These are phyloP conservation scores for Neopestalotiopsis sp. DNA, from an alignment of 2,329 filamentous ascomycete species.

Conservation along the genomic window DNA sequence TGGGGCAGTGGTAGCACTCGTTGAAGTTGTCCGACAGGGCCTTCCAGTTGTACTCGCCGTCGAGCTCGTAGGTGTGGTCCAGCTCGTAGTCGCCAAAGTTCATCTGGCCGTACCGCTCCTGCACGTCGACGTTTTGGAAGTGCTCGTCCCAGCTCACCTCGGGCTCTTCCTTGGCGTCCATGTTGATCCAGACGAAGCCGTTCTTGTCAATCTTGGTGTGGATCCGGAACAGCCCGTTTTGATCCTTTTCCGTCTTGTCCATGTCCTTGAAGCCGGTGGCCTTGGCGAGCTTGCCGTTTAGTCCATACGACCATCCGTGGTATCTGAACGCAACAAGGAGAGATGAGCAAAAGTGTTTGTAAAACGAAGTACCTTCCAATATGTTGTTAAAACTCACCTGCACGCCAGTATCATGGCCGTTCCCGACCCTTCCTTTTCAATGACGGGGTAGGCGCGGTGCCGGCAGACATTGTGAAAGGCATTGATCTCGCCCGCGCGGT, in stretches of 20 bases:
- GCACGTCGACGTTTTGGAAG: constrained; percentile 39
- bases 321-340: constrained; percentile 44
- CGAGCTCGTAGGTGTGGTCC: constrained; percentile 45
- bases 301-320: constrained; percentile 67
- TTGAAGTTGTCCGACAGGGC: constrained; percentile 55
- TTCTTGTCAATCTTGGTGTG: constrained; percentile 57
- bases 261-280: constrained; percentile 63
- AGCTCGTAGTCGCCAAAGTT: constrained; percentile 46
- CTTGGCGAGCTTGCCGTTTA: constrained; percentile 62
- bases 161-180: constrained; percentile 27
- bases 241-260: constrained; percentile 57
- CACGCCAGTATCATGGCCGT: constrained; percentile 17
- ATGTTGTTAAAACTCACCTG: not conserved
- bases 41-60: constrained; percentile 49
- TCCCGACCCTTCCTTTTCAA: constrained; percentile 42
- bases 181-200: constrained; percentile 64
- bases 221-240: constrained; percentile 61
- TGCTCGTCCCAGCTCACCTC: constrained; percentile 46
- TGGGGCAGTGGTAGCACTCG: constrained; percentile 55
- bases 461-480: constrained; percentile 70
- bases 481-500: constrained; percentile 57
- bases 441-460: constrained; percentile 63
- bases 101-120: constrained; percentile 37
- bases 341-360: not conserved
- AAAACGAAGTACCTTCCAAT: too few relatives aligned